Conservation (phyloP, 164 flowering plant species). For the Macadamia integrifolia region DNA sequence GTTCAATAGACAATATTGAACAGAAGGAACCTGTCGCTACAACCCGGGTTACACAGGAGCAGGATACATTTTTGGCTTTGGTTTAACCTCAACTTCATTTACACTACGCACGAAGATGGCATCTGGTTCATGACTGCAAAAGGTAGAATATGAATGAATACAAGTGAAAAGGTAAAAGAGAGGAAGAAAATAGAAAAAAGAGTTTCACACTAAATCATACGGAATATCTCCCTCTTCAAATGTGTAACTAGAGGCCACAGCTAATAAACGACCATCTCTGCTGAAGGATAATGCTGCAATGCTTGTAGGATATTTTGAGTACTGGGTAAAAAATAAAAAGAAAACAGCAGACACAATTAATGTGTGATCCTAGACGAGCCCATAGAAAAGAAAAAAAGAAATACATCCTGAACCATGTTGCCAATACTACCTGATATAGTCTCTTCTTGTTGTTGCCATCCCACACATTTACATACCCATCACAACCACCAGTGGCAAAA, state of each 20-base stretch:
- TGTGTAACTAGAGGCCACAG: conserved; percentile 94
- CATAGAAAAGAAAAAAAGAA: not conserved
- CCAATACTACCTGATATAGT: conserved; percentile 81
- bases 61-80: conserved; percentile 79
- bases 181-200: conserved; percentile 9
- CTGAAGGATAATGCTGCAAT: conserved; percentile 91
- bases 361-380: not conserved
- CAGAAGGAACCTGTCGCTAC: not conserved
- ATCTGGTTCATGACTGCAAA: conserved; percentile 92
- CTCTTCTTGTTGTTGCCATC: conserved; percentile 96
- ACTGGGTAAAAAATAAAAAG: conserved; percentile 33
- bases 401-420: conserved; percentile 11
- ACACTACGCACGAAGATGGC: conserved; percentile 80
- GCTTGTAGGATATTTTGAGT: conserved; percentile 77
- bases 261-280: conserved; percentile 83
- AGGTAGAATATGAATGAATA: conserved; percentile 7
- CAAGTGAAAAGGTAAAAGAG: not conserved
- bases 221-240: conserved; percentile 84
- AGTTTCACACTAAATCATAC: conserved; percentile 33
- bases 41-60: conserved; percentile 26
- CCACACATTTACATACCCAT: conserved; percentile 91
- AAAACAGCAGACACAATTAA: not conserved
- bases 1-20: not conserved
- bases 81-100: conserved; percentile 92
- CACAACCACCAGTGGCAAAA: conserved; percentile 97